These are phyloP conservation scores for Scedosporium minutisporum DNA, from an alignment of 2,329 filamentous ascomycete genomes.

Conservation along the genomic window DNA sequence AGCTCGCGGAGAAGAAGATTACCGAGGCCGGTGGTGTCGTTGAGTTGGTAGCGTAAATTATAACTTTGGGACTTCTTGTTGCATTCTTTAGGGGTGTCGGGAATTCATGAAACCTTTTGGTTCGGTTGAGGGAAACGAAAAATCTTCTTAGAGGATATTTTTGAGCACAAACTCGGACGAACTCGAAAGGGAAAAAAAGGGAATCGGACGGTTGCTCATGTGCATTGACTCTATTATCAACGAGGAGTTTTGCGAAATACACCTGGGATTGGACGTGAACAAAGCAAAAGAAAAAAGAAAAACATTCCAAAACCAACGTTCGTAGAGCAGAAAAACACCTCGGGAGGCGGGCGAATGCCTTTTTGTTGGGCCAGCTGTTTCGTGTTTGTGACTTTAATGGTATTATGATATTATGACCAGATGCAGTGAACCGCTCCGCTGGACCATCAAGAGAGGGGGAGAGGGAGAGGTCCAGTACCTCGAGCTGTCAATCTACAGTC, in stretches of 20 bases:
- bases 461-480: not conserved
- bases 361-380: not conserved
- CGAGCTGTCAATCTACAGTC: not conserved
- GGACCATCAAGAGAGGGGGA: not conserved
- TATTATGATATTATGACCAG: constrained; percentile 2
- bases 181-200: not conserved
- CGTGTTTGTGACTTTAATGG: not conserved
- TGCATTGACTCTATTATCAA: constrained; percentile 7
- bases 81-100: constrained; percentile 20
- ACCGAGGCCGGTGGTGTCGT: constrained; percentile 93
- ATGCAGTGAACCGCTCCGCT: not conserved
- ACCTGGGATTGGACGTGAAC: constrained; percentile 6
- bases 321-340: not conserved
- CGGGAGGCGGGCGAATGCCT: not conserved
- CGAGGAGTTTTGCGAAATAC: constrained; percentile 8
- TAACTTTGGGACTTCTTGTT: constrained; percentile 7
- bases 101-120: not conserved
- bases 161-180: constrained; percentile 5
- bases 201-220: constrained; percentile 2
- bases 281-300: not conserved
- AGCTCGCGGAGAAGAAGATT: constrained; percentile 98
- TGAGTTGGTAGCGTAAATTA: constrained; percentile 75
- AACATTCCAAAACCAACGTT: not conserved
- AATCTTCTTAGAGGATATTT: constrained; percentile 5
- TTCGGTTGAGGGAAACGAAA: not conserved